Evolutionary conservation across 768 basidiomycete species (phyloP), one percentile per base, ranked within the genome.

Genomic region (Piloderma croceum): DNA sequence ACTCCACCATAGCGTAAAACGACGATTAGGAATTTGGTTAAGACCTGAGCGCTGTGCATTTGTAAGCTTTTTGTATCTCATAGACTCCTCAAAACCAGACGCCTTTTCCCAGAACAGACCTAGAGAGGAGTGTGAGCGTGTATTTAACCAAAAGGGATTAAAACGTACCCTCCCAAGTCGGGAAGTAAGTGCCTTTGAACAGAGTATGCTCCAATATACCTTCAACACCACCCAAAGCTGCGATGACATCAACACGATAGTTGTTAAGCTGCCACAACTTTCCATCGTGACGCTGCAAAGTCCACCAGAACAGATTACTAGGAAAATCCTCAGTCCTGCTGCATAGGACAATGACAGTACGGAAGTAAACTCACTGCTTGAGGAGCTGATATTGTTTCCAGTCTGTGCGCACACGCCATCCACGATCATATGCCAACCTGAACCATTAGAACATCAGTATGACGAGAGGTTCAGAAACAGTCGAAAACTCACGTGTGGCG

Each of bases 221-320:
- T 59, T 94, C 92, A 18, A 96, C 90, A 74, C 92, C 91, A 45
- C 91, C 92, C 24, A 96, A 71, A 10, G 94, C 94, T n/a, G 93
- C 91, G 50, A 97, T 98, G 21, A 96, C 93, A 58, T 99, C 96
- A 36, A 98, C 91, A 46, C 96, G 88, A 67, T 98, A 99, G 62
- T 93, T 93, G 69, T 97, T 97, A 41, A 99, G 67, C 51, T 96
- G 89, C 91, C 92, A 96, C 4, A 97, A 68, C 60, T 97, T 96
- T 35, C 90, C 91, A 50, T 94, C 91, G 47, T 96, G 94, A 5
- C 96, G 80, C 58, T 97, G 93, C 6, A 87, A 91, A 6, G 94
- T 98, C 96, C 96, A 99, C 90, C 90, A 92, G 80, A 97, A 98
- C 1, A 93, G 96, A 56, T 96, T 96, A 59, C 85, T 89, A 48